These are phyloP conservation scores for Dianthus caryophyllus DNA, from an alignment of 148 eudicot species.

Conservation along the genomic window DNA sequence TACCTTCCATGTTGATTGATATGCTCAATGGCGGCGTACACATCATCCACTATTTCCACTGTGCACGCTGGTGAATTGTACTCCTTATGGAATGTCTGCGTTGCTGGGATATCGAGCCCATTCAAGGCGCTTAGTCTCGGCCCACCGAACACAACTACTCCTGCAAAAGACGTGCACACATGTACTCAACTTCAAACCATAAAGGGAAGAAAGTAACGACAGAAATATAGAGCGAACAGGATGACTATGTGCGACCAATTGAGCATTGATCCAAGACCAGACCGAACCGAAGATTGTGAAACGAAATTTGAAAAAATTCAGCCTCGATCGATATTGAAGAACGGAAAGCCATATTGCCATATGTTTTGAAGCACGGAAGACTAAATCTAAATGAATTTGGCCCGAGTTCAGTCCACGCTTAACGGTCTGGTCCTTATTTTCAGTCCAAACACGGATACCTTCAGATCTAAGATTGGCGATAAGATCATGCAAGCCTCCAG, in stretches of 20 bases:
- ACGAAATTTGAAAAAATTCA: too few relatives aligned
- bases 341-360: too few relatives aligned
- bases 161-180: slow-evolving; percentile 37
- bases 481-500: slow-evolving; percentile 50
- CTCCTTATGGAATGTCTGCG: slow-evolving; percentile 71
- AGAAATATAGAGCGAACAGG: background rate
- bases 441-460: slow-evolving; percentile 37
- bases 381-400: too few relatives aligned
- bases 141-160: slow-evolving; percentile 72
- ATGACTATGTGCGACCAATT: background rate
- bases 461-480: slow-evolving; percentile 58
- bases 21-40: slow-evolving; percentile 77
- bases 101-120: slow-evolving; percentile 53
- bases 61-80: slow-evolving; percentile 87
- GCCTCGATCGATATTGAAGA: too few relatives aligned
- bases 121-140: slow-evolving; percentile 57
- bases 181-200: slow-evolving; percentile 8
- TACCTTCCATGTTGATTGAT: slow-evolving; percentile 94
- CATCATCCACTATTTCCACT: slow-evolving; percentile 88
- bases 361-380: too few relatives aligned
- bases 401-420: too few relatives aligned
- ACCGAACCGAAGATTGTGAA: too few relatives aligned
- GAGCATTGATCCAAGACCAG: background rate
- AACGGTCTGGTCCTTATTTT: too few relatives aligned
- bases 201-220: background rate